phyloP scores from a whole-genome alignment of 345 rosid genomes.

The Salix brachista region DNA sequence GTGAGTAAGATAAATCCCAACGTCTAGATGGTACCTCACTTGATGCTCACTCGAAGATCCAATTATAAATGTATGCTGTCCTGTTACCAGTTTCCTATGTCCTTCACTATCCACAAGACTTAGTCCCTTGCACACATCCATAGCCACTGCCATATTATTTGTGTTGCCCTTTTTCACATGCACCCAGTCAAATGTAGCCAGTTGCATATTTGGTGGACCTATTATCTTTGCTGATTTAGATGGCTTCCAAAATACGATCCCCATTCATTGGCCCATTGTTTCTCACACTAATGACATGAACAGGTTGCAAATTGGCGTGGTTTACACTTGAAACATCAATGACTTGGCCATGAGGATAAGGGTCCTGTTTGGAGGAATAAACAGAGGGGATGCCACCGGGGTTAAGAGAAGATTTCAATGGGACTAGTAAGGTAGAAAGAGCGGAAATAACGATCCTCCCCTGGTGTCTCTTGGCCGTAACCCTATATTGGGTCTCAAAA shows the following conservation, averaged over 20 bases:
- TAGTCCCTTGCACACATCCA: no score
- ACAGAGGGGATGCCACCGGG: background rate
- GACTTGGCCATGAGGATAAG: conserved; percentile 4
- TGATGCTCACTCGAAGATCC: no score
- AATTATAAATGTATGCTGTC: no score
- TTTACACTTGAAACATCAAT: conserved; percentile 36
- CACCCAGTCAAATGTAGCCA: no score
- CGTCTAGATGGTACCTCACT: no score
- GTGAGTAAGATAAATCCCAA: no score
- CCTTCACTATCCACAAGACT: no score
- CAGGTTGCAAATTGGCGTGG: no score
- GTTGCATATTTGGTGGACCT: no score
- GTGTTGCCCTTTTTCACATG: conserved; percentile 42
- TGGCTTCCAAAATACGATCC: conserved; percentile 52
- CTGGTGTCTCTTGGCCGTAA: conserved; percentile 89
- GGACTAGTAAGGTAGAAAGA: conserved; percentile 27
- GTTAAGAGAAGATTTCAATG: background rate
- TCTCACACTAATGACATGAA: no score
- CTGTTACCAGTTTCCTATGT: no score
- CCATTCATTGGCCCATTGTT: conserved; percentile 45
- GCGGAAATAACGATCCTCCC: conserved; percentile 63
- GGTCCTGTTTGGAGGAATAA: background rate
- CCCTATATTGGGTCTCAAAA: conserved; percentile 92
- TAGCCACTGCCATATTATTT: no score
- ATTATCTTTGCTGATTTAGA: conserved; percentile 21